Evolutionary conservation across 139 green algal species (phyloP).

Genomic region (Pleodorina starrii): DNA sequence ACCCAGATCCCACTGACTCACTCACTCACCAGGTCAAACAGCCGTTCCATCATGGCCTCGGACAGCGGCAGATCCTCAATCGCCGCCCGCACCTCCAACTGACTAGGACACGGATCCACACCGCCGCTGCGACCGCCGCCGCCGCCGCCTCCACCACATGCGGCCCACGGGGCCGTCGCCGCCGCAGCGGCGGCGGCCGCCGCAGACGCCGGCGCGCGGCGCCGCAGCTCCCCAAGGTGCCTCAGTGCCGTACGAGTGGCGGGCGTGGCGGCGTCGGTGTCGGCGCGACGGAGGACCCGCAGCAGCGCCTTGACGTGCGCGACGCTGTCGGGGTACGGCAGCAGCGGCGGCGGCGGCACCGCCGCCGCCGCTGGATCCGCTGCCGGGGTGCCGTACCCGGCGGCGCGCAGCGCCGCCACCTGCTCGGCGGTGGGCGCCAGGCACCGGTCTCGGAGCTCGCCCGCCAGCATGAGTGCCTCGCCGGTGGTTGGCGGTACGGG

Average conservation of each 20-base stretch:
- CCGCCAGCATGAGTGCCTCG: conserved; percentile 20
- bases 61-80: conserved; percentile 27
- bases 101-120: conserved; percentile 31
- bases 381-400: background rate
- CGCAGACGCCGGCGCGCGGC: background rate
- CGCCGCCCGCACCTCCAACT: conserved; percentile 24
- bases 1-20: no score
- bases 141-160: background rate
- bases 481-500: conserved; percentile 29
- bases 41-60: conserved; percentile 3
- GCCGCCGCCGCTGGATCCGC: background rate
- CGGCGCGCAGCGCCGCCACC: background rate
- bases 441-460: conserved; percentile 36
- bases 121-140: background rate
- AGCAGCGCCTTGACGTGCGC: conserved; percentile 18
- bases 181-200: background rate
- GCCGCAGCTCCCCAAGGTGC: conserved; percentile 6
- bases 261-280: conserved; percentile 22
- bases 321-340: conserved; percentile 13
- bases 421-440: background rate
- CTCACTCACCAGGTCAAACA: conserved; percentile 33
- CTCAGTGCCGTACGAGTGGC: background rate
- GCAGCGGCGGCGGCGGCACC: no score
- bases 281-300: conserved; percentile 27
- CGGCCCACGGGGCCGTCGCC: background rate